Conservation (phyloP, 2,329 filamentous ascomycete genomes). For the Claviceps sp. region DNA sequence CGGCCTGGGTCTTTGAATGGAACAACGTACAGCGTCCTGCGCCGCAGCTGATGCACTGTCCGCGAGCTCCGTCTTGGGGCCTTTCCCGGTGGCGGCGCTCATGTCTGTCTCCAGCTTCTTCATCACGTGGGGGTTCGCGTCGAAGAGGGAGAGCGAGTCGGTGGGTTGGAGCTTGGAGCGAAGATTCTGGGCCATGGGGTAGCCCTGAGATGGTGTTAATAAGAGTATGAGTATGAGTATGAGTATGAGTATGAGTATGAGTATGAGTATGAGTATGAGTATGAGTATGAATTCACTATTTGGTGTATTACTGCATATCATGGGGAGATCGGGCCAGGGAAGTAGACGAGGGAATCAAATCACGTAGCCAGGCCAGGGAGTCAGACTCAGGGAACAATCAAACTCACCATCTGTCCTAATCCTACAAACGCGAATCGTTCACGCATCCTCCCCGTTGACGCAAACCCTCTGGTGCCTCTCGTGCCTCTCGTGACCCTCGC, state of each 20-base stretch:
- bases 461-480: constrained; percentile 31
- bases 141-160: constrained; percentile 40
- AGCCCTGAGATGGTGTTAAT: constrained; percentile 28
- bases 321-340: too few relatives aligned
- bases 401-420: constrained; percentile 46
- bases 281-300: too few relatives aligned
- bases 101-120: constrained; percentile 35
- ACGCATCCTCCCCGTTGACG: constrained; percentile 30
- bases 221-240: too few relatives aligned
- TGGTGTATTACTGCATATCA: too few relatives aligned
- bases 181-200: constrained; percentile 50
- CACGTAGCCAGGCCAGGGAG: too few relatives aligned
- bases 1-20: too few relatives aligned
- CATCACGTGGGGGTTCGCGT: constrained; percentile 39
- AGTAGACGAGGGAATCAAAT: background rate
- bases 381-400: background rate
- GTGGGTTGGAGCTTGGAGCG: constrained; percentile 38
- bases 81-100: constrained; percentile 26
- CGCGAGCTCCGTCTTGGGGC: constrained; percentile 33
- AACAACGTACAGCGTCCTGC: constrained; percentile 38
- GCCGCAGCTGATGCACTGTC: constrained; percentile 33
- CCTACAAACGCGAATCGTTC: constrained; percentile 47
- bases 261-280: too few relatives aligned
- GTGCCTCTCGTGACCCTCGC: too few relatives aligned
- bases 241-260: too few relatives aligned